phyloP scores from a whole-genome alignment of 1,284 basidiomycete species.

The Irpex lacteus region DNA sequence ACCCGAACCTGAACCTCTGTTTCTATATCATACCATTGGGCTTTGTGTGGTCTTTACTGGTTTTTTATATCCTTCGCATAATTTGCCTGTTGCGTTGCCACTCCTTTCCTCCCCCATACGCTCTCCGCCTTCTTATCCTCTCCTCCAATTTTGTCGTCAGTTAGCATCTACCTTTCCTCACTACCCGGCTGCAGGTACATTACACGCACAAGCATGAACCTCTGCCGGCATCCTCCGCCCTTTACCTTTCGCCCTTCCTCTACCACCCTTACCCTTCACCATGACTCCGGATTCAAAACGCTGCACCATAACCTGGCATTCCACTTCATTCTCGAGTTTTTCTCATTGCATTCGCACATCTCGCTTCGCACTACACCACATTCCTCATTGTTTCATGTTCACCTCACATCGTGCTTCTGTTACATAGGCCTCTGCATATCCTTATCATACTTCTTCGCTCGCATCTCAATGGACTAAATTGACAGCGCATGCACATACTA shows the following conservation, averaged over 20 bases:
- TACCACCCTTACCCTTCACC: not conserved
- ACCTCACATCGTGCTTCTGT: not conserved
- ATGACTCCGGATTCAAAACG: not conserved
- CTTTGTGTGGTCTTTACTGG: not conserved
- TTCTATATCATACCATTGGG: not conserved
- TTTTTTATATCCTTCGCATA: not conserved
- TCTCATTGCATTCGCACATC: not conserved
- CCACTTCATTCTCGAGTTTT: not conserved
- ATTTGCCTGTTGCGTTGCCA: not conserved
- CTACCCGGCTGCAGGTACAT: not conserved
- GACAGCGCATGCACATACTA: not conserved
- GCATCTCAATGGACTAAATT: slow-evolving; percentile 1
- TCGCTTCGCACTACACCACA: not conserved
- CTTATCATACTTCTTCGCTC: not conserved
- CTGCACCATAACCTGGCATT: not conserved
- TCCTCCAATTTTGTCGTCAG: not conserved
- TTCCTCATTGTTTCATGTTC: not conserved
- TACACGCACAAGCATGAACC: not conserved
- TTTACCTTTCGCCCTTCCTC: not conserved
- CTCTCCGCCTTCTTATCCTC: not conserved
- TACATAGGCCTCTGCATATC: not conserved
- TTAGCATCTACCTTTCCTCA: not conserved
- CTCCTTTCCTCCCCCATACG: not conserved
- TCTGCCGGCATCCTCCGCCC: not conserved
- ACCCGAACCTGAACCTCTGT: not conserved